Conservation (phyloP, 495 filamentous ascomycete species). For the Xylaria acuta region DNA sequence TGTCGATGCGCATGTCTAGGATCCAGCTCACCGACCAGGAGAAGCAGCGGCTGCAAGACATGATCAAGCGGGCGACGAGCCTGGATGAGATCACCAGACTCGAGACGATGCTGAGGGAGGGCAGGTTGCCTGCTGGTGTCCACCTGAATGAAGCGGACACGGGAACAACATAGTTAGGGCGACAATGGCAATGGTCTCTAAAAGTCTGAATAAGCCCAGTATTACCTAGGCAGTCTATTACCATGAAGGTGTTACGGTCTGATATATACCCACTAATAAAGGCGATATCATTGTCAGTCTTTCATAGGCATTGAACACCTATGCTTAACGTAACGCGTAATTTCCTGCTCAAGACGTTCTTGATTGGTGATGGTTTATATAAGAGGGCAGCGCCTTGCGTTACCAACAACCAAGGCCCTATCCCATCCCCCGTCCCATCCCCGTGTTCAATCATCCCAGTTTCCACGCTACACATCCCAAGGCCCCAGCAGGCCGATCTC, state of each 20-base stretch:
- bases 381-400: neutral
- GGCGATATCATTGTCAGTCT: neutral
- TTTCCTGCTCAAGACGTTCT: neutral
- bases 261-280: conserved; percentile 27
- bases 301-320: neutral
- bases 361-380: neutral
- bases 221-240: neutral
- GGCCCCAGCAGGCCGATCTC: neutral
- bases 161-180: neutral
- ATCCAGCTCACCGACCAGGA: conserved; percentile 56
- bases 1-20: conserved; percentile 69
- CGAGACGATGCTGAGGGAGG: conserved; percentile 87
- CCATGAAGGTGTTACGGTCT: neutral
- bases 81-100: conserved; percentile 81
- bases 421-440: too few relatives aligned
- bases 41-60: conserved; percentile 52
- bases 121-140: conserved; percentile 74
- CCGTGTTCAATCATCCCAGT: neutral
- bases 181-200: neutral
- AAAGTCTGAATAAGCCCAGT: neutral
- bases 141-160: conserved; percentile 53
- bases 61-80: conserved; percentile 84
- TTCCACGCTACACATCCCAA: neutral
- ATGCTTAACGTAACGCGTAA: neutral
- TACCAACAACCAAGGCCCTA: neutral